Evolutionary conservation across 148 eudicot species (phyloP).

Genomic region (Heliamphora exappendiculata): DNA sequence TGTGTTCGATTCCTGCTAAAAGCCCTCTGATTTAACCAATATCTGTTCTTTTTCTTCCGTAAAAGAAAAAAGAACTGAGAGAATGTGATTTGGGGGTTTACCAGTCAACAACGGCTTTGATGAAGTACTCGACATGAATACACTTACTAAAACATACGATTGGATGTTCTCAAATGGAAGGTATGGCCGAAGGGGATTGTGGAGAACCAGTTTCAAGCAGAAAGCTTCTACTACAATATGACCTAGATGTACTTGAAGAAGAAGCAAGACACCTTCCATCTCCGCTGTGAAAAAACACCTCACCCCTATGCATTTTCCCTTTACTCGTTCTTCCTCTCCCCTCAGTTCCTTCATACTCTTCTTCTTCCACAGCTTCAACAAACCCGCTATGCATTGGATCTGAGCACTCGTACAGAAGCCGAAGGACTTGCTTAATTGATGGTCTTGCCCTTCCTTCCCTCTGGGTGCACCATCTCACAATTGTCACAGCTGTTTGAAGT

Average conservation of each 20-base stretch:
- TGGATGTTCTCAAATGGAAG: slow-evolving; percentile 36
- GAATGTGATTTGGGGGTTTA: background rate
- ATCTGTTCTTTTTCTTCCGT: no score
- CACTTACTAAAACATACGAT: background rate
- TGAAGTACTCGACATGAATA: background rate
- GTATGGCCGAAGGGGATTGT: slow-evolving; percentile 62
- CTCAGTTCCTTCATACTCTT: slow-evolving; percentile 47
- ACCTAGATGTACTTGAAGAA: slow-evolving; percentile 84
- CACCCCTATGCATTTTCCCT: slow-evolving; percentile 48
- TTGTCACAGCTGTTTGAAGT: slow-evolving; percentile 56
- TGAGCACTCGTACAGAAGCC: slow-evolving; percentile 82
- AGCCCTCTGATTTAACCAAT: no score
- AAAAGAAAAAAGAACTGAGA: no score
- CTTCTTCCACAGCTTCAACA: slow-evolving; percentile 62
- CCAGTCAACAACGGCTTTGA: background rate
- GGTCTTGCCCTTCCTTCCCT: slow-evolving; percentile 74
- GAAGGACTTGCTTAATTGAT: slow-evolving; percentile 88
- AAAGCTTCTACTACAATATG: slow-evolving; percentile 81
- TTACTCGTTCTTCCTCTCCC: slow-evolving; percentile 46
- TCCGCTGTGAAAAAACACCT: slow-evolving; percentile 45
- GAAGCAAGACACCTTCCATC: slow-evolving; percentile 84
- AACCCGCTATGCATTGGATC: slow-evolving; percentile 83
- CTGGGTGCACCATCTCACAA: slow-evolving; percentile 85
- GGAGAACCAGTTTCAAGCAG: slow-evolving; percentile 86
- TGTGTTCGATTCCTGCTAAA: no score